Conservation (phyloP, 495 filamentous ascomycete species). For the Aspergillus haitiensis region DNA sequence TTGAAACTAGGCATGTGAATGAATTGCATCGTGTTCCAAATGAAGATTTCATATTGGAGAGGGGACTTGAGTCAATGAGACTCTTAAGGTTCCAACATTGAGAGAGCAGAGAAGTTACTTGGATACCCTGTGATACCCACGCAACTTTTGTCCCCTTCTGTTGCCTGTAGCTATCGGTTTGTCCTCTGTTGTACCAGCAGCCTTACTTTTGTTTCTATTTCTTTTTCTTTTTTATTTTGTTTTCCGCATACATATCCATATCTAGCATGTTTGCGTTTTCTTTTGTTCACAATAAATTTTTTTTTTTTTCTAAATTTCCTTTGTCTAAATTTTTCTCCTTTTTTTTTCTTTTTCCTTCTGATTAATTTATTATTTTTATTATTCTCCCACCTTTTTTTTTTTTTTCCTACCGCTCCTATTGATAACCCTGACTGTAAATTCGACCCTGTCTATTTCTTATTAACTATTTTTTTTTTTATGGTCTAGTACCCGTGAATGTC, state of each 20-base stretch:
- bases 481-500: constrained; percentile 8
- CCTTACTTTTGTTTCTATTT: constrained; percentile 28
- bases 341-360: constrained; percentile 12
- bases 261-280: constrained; percentile 35
- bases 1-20: constrained; percentile 23
- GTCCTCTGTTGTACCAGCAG: constrained; percentile 31
- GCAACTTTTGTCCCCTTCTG: constrained; percentile 43
- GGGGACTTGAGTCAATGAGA: constrained; percentile 26
- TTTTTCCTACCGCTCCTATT: constrained; percentile 40
- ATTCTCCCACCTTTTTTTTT: constrained; percentile 21
- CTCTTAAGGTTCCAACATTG: constrained; percentile 29
- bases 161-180: constrained; percentile 43
- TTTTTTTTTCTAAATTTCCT: constrained; percentile 16
- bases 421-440: constrained; percentile 46
- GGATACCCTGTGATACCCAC: constrained; percentile 50
- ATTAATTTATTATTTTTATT: neutral
- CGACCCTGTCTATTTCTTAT: constrained; percentile 20
- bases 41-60: constrained; percentile 27
- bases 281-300: constrained; percentile 37
- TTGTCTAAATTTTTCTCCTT: constrained; percentile 32
- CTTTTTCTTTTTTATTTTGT: constrained; percentile 30
- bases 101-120: constrained; percentile 46
- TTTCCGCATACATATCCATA: constrained; percentile 26
- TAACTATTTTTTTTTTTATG: constrained; percentile 10
- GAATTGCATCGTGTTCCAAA: constrained; percentile 18